Percentiles rank a stretch among this genome's conserved stretches.
phyloP scores from a whole-genome alignment of 1,139 yeast genomes.

The Yamadazyma songkhlaensis region DNA sequence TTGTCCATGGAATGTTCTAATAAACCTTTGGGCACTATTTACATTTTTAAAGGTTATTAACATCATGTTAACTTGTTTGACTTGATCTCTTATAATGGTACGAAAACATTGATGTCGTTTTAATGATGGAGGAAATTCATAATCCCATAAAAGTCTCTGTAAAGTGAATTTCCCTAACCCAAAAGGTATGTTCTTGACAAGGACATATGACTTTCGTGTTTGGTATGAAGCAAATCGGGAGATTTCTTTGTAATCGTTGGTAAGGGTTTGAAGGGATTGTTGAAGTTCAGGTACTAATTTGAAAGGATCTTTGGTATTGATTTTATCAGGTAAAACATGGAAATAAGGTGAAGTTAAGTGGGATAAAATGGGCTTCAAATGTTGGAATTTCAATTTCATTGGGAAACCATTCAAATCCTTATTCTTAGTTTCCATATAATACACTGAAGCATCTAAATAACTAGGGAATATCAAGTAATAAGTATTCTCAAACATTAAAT shows the following conservation, averaged over 20 bases:
- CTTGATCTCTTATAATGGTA: slow-evolving; percentile 25
- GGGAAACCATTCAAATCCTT: slow-evolving; percentile 51
- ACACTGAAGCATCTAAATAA: slow-evolving; percentile 49
- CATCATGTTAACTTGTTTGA: slow-evolving; percentile 23
- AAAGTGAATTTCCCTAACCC: slow-evolving; percentile 33
- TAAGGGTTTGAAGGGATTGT: neutral
- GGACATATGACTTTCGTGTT: slow-evolving; percentile 20
- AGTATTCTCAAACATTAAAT: slow-evolving; percentile 41
- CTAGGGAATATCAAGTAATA: slow-evolving; percentile 53
- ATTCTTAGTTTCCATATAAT: slow-evolving; percentile 45
- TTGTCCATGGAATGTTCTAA: slow-evolving; percentile 53
- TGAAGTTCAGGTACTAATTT: neutral
- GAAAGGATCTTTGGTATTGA: slow-evolving; percentile 7
- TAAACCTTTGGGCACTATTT: slow-evolving; percentile 53
- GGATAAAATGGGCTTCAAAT: slow-evolving; percentile 16
- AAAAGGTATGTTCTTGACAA: slow-evolving; percentile 41
- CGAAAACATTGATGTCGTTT: slow-evolving; percentile 15
- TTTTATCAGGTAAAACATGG: slow-evolving; percentile 17
- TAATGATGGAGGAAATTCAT: slow-evolving; percentile 24
- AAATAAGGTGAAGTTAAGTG: slow-evolving; percentile 21
- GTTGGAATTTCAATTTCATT: slow-evolving; percentile 43
- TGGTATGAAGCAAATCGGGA: slow-evolving; percentile 9
- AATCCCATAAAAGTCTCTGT: slow-evolving; percentile 38
- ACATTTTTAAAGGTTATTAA: slow-evolving; percentile 48
- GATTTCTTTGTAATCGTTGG: slow-evolving; percentile 8